These are phyloP conservation scores for Balamuthia mandrillaris DNA, from an alignment of 208 protist genomes.

Conservation along the genomic window DNA sequence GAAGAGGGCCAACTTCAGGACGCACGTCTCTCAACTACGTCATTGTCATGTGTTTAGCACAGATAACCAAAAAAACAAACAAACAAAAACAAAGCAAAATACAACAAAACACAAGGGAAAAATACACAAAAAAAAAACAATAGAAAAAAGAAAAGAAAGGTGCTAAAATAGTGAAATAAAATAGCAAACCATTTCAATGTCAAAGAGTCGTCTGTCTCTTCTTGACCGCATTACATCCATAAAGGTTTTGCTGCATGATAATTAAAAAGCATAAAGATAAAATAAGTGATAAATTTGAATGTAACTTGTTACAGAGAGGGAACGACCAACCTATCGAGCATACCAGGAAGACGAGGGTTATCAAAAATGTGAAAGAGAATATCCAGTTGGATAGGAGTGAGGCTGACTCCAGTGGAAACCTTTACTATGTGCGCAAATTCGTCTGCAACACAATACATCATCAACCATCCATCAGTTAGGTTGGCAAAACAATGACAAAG, in stretches of 20 bases:
- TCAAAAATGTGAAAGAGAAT: slow-evolving; percentile 60
- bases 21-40: background rate
- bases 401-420: background rate
- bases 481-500: too few species aligned
- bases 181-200: background rate
- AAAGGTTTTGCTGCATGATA: background rate
- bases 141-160: background rate
- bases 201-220: slow-evolving; percentile 17
- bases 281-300: background rate
- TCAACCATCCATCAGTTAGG: too few species aligned
- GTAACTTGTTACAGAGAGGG: too few species aligned
- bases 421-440: background rate
- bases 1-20: background rate
- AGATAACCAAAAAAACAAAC: too few species aligned
- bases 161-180: background rate
- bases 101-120: too few species aligned
- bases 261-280: too few species aligned
- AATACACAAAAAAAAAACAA: too few species aligned
- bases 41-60: too few species aligned
- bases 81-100: too few species aligned
- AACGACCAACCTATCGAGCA: background rate
- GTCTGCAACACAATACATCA: too few species aligned
- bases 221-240: slow-evolving; percentile 28
- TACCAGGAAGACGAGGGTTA: slow-evolving; percentile 28
- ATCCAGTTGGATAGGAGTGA: slow-evolving; percentile 55